A percentile compares a stretch with the other conserved stretches of the same genome.
phyloP scores from a whole-genome alignment of 352 stramenopile species.

The Globisporangium irregulare region DNA sequence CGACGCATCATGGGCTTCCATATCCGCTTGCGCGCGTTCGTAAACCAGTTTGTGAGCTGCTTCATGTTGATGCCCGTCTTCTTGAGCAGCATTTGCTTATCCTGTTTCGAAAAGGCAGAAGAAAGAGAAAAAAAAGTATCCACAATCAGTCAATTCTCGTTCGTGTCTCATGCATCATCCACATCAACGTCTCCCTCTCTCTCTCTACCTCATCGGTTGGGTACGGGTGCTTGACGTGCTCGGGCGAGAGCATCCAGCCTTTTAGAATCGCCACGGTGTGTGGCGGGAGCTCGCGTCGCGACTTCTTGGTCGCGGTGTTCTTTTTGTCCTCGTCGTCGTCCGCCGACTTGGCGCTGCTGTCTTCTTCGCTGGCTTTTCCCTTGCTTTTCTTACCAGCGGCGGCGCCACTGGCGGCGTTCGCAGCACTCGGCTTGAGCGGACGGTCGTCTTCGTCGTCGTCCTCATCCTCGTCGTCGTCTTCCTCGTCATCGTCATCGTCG shows the following conservation, averaged over 20 bases:
- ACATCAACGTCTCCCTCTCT: no score
- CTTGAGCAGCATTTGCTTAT: constrained; percentile 89
- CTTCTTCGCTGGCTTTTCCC: constrained; percentile 31
- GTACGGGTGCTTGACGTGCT: constrained; percentile 89
- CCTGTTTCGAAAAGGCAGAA: constrained; percentile 24
- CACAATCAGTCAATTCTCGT: neutral
- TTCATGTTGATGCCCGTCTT: constrained; percentile 91
- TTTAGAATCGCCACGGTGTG: constrained; percentile 86
- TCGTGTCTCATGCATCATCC: neutral
- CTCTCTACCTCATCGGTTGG: constrained; percentile 72
- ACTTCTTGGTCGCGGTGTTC: constrained; percentile 56
- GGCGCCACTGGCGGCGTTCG: neutral
- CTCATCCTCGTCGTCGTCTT: constrained; percentile 6
- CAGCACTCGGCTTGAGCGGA: constrained; percentile 3
- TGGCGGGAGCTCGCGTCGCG: constrained; percentile 72
- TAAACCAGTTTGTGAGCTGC: constrained; percentile 91
- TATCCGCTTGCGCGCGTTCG: constrained; percentile 86
- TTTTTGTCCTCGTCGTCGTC: constrained; percentile 43
- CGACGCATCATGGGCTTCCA: constrained; percentile 90
- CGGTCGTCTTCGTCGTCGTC: constrained; percentile 4
- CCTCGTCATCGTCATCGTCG: constrained; percentile 15
- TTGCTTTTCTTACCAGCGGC: constrained; percentile 5
- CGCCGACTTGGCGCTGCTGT: constrained; percentile 16
- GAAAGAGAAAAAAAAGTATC: neutral
- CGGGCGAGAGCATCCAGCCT: constrained; percentile 86